Evolutionary conservation across 2,329 filamentous ascomycete species (phyloP), one percentile per base, ranked within the genome.

Genomic region (Aureobasidium sp.): DNA sequence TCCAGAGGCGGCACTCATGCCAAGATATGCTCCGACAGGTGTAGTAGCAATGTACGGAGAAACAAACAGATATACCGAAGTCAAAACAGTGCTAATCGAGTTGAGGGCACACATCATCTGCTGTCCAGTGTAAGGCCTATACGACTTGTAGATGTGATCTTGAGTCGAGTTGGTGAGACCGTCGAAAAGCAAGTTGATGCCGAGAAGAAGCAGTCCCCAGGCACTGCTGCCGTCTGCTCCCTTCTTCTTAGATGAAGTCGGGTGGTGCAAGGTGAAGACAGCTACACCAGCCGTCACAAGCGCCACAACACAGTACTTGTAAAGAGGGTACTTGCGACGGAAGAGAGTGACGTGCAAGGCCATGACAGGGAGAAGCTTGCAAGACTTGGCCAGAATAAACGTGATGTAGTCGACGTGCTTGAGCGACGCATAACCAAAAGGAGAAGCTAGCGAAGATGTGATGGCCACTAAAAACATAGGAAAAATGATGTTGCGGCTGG

Each of bases 41-140:
- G 77, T 91, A 62, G 82, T 79, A 0, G 88, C 88, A n/a, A 97
- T 75, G 78, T 87, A 90, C 0, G 94, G 94, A 69, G 87, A 89
- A 23, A 91, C 71, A 20, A 93, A 66, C 48, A 99, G 84, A 70
- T 96, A 97, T 0, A 78, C 71, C 23, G 84, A 80, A 3, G 92
- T 97, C 62, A 97, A 80, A 51, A 86, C 71, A 3, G 91, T 93
- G 68, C 85, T 88, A 75, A 97, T 88, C 62, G 96, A 79, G 73
- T 97, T 99, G 76, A 97, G 91, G 42, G 93, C 92, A 73, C 92
- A 95, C 94, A 99, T 99, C 94, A 99, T 99, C 82, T 99, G 94
- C 64, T 93, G 91, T 10, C 94, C 94, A 2, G 86, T 85, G 73
- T 94, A 97, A 15, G 87, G 86, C 66, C 85, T 85, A 76, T 91